Base-by-base conservation (phyloP, 2,329 filamentous ascomycete genomes). In the Cryoendolithus antarcticus region DNA sequence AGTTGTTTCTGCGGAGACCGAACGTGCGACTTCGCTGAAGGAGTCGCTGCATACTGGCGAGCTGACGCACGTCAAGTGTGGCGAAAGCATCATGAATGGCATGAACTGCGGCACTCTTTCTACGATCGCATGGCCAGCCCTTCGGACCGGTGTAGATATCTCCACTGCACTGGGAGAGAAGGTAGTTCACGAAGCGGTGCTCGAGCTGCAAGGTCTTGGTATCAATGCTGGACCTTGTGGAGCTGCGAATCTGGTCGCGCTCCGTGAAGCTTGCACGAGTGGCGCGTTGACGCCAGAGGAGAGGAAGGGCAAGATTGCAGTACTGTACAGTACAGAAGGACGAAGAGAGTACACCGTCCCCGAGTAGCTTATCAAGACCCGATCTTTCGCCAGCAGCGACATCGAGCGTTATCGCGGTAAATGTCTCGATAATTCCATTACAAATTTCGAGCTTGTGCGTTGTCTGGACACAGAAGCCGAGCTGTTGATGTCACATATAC, bases 101-200 rank as follows among this genome's bases (percentile, higher is more conserved):
- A 71, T 85, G 61, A 75, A 82, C 46, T 85, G 80, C 42, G 79
- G 79, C 0, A 81, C 75, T 0, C 65, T 82, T 0, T 82, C 78
- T 0, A 65, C 64, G 0, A 74, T 69, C 1, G 75, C 79, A 0
- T 86, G 78, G 76, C 65, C 72, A 0, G 52, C 74, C 0, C 53
- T 86, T 2, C 58, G 62, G 6, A 52, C 62, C 0, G 71, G 75
- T 1, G 66, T 84, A 0, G 75, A 82, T 58, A 72, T 69, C 1
- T 71, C 69, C 41, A 56, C 77, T 1, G 71, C 69, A 0, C 65
- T 86, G 0, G 72, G 71, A 0, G 80, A 82, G 44, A 56, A 59
- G n/a, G 76, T 84, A 42, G 66, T 72, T 0, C 79, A 85, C 45
- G 39, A 59, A 0, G 75, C 77, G 0, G 63, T 74, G 0, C 46